phyloP scores from a whole-genome alignment of 192 early-diverging fungal genomes.

The Phycomyces blakesleeanus region DNA sequence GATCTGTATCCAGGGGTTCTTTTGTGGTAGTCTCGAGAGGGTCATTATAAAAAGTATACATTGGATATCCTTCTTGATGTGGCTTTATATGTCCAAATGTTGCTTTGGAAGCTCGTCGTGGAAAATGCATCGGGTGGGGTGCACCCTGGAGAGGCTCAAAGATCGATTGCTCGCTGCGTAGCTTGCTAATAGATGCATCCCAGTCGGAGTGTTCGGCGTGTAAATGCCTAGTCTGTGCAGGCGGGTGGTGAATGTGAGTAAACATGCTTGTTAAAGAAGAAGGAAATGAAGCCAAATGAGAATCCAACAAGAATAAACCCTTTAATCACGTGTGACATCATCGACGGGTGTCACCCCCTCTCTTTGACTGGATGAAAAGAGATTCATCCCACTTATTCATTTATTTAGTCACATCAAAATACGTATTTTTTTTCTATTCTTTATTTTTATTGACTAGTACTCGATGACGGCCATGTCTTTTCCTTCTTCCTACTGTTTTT shows the following conservation, averaged over 20 bases:
- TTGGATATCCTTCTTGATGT: neutral
- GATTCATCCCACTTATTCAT: too few relatives aligned
- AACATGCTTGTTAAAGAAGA: slow-evolving; percentile 1
- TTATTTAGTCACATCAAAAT: too few relatives aligned
- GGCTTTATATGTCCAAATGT: neutral
- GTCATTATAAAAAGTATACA: neutral
- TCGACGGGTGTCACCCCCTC: neutral
- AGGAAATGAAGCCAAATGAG: neutral
- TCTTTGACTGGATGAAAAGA: too few relatives aligned
- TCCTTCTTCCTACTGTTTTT: neutral
- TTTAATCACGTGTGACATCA: neutral
- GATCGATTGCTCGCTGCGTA: neutral
- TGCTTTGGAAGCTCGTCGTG: too few relatives aligned
- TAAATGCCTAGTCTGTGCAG: neutral
- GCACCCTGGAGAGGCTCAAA: neutral
- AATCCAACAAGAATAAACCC: neutral
- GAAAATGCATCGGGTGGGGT: too few relatives aligned
- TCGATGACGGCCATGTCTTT: neutral
- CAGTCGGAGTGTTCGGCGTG: neutral
- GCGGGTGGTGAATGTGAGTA: slow-evolving; percentile 3
- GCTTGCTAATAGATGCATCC: neutral
- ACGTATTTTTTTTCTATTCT: too few relatives aligned
- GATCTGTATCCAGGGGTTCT: neutral
- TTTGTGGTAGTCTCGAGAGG: neutral
- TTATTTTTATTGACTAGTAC: neutral